A percentile compares a stretch with the other conserved stretches of the same genome.
These are phyloP conservation scores for Zasmidium cellare DNA, from an alignment of 2,329 filamentous ascomycete genomes.

Conservation along the genomic window DNA sequence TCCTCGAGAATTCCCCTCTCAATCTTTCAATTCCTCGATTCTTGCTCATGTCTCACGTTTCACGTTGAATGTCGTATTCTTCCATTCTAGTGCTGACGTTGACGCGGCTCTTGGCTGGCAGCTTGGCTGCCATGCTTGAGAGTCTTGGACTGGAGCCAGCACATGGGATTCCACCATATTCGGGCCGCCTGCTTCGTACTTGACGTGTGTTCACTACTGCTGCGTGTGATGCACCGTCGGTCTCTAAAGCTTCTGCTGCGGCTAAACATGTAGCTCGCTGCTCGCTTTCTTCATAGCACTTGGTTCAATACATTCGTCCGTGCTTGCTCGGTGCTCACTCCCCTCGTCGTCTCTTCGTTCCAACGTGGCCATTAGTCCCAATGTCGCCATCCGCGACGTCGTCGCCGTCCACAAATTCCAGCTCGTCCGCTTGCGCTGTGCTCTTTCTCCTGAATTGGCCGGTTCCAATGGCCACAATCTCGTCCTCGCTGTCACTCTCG, in stretches of 20 bases:
- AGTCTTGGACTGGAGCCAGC: background rate
- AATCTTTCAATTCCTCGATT: no score
- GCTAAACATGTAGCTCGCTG: no score
- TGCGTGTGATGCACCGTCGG: background rate
- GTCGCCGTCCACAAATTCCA: slow-evolving; percentile 37
- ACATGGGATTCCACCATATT: background rate
- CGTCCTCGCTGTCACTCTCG: slow-evolving; percentile 94
- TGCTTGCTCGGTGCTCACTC: slow-evolving; percentile 12
- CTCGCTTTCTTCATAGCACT: background rate
- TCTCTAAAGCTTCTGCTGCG: background rate
- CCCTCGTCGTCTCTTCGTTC: slow-evolving; percentile 25
- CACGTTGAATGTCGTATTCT: no score
- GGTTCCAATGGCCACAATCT: slow-evolving; percentile 65
- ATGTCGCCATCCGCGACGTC: slow-evolving; percentile 21
- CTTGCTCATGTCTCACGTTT: no score
- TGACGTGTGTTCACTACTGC: no score
- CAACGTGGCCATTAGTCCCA: slow-evolving; percentile 23
- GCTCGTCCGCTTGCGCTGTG: slow-evolving; percentile 48
- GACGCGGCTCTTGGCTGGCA: background rate
- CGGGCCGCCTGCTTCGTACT: background rate
- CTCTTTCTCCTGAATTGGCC: slow-evolving; percentile 89
- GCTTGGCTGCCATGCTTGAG: background rate
- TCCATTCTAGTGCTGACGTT: background rate
- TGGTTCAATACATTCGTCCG: background rate
- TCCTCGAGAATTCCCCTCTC: no score